Evolutionary conservation across 2,329 filamentous ascomycete species (phyloP).

Genomic region (Neofusicoccum kwambonambiense): DNA sequence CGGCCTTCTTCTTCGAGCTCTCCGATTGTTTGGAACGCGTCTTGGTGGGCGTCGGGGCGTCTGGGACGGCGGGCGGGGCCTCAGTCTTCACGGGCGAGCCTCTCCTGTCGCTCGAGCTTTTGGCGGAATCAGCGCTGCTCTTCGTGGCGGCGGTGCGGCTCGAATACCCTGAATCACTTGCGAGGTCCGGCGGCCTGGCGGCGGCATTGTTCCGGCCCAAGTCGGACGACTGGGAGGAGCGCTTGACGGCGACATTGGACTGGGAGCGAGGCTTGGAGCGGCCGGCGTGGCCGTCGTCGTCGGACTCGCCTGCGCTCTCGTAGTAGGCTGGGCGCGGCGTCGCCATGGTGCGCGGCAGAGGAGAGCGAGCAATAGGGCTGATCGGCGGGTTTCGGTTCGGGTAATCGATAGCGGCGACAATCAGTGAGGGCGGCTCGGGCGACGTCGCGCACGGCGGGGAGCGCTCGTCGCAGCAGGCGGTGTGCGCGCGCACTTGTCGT

Average conservation of each 20-base stretch:
- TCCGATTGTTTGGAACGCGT: neutral
- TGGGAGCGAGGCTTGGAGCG: slow-evolving; percentile 30
- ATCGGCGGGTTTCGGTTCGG: slow-evolving; percentile 14
- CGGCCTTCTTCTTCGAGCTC: neutral
- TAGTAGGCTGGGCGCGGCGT: neutral
- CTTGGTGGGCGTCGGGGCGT: neutral
- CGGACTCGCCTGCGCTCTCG: slow-evolving; percentile 3
- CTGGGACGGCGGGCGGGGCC: neutral
- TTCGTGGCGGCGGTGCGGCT: slow-evolving; percentile 56
- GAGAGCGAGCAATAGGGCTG: neutral
- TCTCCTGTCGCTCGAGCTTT: slow-evolving; percentile 32
- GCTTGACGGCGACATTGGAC: slow-evolving; percentile 50
- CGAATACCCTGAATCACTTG: slow-evolving; percentile 63
- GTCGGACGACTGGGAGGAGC: slow-evolving; percentile 39
- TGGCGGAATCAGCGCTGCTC: slow-evolving; percentile 51
- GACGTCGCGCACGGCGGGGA: neutral
- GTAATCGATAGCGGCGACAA: slow-evolving; percentile 12
- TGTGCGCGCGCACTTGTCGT: neutral
- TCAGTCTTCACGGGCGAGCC: slow-evolving; percentile 9
- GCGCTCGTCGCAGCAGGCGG: slow-evolving; percentile 5
- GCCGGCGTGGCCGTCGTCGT: neutral
- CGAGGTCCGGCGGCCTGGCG: slow-evolving; percentile 41
- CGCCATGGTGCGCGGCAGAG: neutral
- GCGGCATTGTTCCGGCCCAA: slow-evolving; percentile 29
- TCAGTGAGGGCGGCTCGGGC: neutral